A percentile compares a stretch with the other conserved stretches of the same genome.
Conservation (phyloP, 495 filamentous ascomycete genomes). For the Neurospora sp. region DNA sequence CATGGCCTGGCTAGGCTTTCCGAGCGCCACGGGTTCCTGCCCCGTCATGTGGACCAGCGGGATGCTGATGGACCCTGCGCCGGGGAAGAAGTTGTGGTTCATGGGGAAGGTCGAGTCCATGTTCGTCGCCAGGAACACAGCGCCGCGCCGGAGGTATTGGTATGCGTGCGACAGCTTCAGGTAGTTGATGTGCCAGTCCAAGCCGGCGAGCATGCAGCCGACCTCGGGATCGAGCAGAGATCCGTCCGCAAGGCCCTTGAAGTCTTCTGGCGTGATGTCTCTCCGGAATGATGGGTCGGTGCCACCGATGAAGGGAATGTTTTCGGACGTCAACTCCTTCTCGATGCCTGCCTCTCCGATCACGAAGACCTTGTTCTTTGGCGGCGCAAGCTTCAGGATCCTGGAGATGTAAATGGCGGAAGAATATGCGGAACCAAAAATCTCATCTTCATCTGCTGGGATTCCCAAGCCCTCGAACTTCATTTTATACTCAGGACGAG, state of each 20-base stretch:
- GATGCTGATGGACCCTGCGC: constrained; percentile 74
- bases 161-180: constrained; percentile 75
- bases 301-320: constrained; percentile 73
- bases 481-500: constrained; percentile 80
- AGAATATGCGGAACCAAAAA: constrained; percentile 93
- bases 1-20: constrained; percentile 97
- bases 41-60: constrained; percentile 68
- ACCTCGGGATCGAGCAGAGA: constrained; percentile 76
- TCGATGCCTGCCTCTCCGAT: constrained; percentile 89
- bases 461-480: constrained; percentile 82
- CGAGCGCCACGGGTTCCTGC: constrained; percentile 62
- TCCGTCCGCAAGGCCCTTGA: constrained; percentile 61
- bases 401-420: constrained; percentile 93
- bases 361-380: constrained; percentile 87
- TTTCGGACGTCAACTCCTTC: constrained; percentile 68
- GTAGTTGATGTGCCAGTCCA: constrained; percentile 93
- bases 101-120: constrained; percentile 78
- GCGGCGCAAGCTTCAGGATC: constrained; percentile 65
- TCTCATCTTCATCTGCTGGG: constrained; percentile 69
- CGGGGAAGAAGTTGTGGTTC: constrained; percentile 74
- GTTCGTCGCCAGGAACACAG: constrained; percentile 92
- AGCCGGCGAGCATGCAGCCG: constrained; percentile 75
- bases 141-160: constrained; percentile 75
- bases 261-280: constrained; percentile 71
- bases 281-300: constrained; percentile 72